Base-by-base conservation (phyloP, 2,329 filamentous ascomycete species). In the Tolypocladium tundrense region DNA sequence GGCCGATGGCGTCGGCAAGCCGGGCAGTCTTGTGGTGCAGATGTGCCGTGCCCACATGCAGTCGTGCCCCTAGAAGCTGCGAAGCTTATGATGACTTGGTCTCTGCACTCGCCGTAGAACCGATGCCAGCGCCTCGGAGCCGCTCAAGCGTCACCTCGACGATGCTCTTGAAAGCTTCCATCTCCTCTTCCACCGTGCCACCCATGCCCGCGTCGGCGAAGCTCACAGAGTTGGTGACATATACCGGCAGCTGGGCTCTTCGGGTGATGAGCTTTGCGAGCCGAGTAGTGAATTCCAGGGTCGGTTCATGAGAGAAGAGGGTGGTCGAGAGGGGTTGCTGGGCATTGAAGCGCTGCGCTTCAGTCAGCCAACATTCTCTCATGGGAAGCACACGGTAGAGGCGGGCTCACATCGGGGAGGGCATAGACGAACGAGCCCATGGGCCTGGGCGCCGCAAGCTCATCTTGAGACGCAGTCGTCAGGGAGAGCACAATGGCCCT, bases 341-440 rank as follows among this genome's bases (percentile, higher is more conserved):
- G 62, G 82, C 72, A 60, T 82, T 76, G 67, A 79, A 77, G 69
- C 72, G 75, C 80, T 83, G 65, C 19, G 31, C 35, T 53, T 58
- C 27, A 39, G 27, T 40, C 52, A 54, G 21, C 19, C 19, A 19
- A 37, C 9, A 37, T 6, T 7, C 19, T 41, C 50, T 33, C 27
- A 50, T 21, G 4, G 8, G 5, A 4, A 33, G 4, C 9, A 33
- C 16, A 10, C 7, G 10, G 19, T 13, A 11, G 19, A 21, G 19
- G 52, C 48, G 48, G 24, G 24, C 57, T 33, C 33, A 96, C 94
- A 75, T 96, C 88, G 19, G 94, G 93, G 70, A 99, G 83, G 3
- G 92, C 90, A 70, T 96, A 97, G 52, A 97, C 90, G 68, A 97
- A 93, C 54, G 91, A 96, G 3, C 94, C 93, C 73, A 97, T 80